Base-by-base conservation (phyloP, 495 filamentous ascomycete genomes). In the Podospora pseudoanserina region DNA sequence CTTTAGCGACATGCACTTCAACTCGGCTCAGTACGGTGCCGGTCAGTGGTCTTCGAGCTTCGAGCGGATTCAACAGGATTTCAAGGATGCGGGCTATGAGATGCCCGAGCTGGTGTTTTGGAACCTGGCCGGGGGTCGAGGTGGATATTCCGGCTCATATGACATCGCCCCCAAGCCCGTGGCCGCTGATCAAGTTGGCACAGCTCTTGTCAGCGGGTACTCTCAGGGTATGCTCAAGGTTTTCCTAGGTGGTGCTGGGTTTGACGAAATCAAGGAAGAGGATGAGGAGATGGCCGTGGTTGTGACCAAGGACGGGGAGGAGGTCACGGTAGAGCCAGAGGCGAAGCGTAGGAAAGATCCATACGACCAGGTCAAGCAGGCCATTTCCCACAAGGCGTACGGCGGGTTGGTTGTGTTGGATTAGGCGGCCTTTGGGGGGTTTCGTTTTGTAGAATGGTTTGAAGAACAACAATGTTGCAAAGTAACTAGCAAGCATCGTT, bases 71-170 rank as follows among this genome's bases (percentile, higher is more conserved):
- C 55, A 26, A 5, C 9, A 58, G 16, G 23, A 58, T 5, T 58
- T 58, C 23, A 26, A 19, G 11, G 23, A 58, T 4, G 55, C 55
- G n/a, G 23, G 23, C n/a, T 26, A 20, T n/a, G 55, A 58, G 6
- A 58, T 58, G n/a, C 55, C 55, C 23, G 55, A 58, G 23, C 6
- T 58, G 55, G 23, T 58, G 23, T 58, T 58, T 26, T 58, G 55
- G 55, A 58, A 58, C 23, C 55, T 58, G 15, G 55, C 55, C 13
- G 39, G 39, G 2, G 39, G 39, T 49, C 39, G 15, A 11, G 39
- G 0, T 1, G 39, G 39, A 49, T 11, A 16, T 11, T 5, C 5
- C 39, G 13, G 13, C 39, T 16, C 7, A 11, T 49, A 49, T 11
- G 9, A 49, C 9, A 13, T 13, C 15, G 39, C 13, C 39, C 39